Conservation (phyloP, 1,284 basidiomycete genomes). For the Heterobasidion occidentale region DNA sequence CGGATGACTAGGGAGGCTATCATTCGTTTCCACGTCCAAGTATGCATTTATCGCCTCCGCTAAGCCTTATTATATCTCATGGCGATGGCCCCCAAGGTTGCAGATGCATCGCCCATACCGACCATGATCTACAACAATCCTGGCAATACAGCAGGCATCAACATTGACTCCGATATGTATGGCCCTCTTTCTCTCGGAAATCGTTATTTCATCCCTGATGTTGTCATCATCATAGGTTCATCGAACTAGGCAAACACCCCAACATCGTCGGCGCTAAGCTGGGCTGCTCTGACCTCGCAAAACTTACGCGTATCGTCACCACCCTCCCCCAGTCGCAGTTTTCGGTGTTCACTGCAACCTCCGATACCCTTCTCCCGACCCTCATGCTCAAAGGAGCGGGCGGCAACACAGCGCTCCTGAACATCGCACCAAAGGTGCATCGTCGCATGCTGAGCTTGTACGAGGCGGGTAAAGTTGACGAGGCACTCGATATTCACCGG, state of each 20-base stretch:
- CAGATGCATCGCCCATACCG: constrained; percentile 76
- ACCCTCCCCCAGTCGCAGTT: constrained; percentile 44
- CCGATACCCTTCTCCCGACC: constrained; percentile 61
- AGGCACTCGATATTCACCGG: no score
- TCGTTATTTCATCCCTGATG: no score
- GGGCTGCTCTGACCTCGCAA: constrained; percentile 81
- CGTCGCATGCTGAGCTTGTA: background rate
- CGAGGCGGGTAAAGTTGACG: background rate
- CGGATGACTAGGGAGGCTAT: constrained; percentile 58
- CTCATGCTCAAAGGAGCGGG: constrained; percentile 64
- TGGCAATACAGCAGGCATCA: constrained; percentile 72
- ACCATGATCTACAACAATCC: constrained; percentile 93
- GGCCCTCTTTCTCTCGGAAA: no score
- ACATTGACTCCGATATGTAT: constrained; percentile 74
- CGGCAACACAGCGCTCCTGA: constrained; percentile 69
- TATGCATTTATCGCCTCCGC: constrained; percentile 16
- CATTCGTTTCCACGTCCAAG: constrained; percentile 56
- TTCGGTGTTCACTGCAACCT: constrained; percentile 56
- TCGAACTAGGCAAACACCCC: constrained; percentile 66
- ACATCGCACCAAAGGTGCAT: constrained; percentile 59
- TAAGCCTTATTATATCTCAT: background rate
- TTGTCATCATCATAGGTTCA: constrained; percentile 27
- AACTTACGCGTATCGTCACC: constrained; percentile 69
- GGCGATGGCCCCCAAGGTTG: constrained; percentile 42
- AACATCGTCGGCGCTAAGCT: constrained; percentile 89